Evolutionary conservation across 371 early-diverging fungal genomes (phyloP), one percentile per base, ranked within the genome.

Genomic region (Rhizopus arrhizus): DNA sequence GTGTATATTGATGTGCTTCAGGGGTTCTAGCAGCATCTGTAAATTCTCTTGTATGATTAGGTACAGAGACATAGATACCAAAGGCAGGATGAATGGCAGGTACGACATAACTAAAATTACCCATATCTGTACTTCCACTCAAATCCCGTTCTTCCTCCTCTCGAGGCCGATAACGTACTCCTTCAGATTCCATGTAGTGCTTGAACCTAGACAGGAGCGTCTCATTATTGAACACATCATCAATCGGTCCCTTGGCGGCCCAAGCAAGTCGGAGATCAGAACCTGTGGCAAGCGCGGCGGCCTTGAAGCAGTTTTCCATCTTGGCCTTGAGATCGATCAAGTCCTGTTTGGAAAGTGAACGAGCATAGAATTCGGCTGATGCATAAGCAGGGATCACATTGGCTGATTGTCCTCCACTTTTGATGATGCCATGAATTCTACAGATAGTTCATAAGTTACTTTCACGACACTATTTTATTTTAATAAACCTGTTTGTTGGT

Each of bases 71-170:
- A 34, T 46, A 46, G 33, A 66, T 47, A 28, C 50, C 47, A 57
- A 70, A 74, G 38, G 29, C 16, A 15, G 64, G 43, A 9, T 61
- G 55, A 12, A 56, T 49, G 22, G 52, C 50, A 28, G 48, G 64
- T n/a, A 78, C 42, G 4, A 65, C 73, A 16, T 75, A 61, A 11
- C 74, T 74, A 13, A 83, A 64, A 52, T 90, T 89, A 34, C 91
- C 92, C 81, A 89, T 86, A 58, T 92, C 92, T 3, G 88, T 88
- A 6, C 80, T 78, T 5, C 82, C 89, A 36, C 58, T 54, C 1
- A 70, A 69, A 32, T 51, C 29, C 9, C 64, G 61, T 43, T 77
- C 68, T 61, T 83, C 80, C 2, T 67, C 69, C 2, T 62, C 45
- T 1, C 74, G 72, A 10, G 83, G 56, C 5, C 55, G 9, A 49